A percentile compares a stretch with the other conserved stretches of the same genome.
Evolutionary conservation across 2,329 filamentous ascomycete species (phyloP).

Genomic region (Aspergillus carbonarius): DNA sequence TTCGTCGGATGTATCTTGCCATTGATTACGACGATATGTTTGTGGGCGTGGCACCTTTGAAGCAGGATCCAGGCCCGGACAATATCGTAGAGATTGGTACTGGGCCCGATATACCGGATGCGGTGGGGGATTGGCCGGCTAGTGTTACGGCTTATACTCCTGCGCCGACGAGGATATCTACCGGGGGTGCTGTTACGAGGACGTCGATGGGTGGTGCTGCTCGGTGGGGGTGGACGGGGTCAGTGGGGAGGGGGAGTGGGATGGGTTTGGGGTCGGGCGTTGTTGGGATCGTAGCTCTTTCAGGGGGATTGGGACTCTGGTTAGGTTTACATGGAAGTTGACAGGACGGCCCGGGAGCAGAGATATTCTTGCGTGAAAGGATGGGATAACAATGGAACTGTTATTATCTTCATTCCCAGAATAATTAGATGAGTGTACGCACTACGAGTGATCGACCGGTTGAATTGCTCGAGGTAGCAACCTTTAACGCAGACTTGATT

Average conservation of each 20-base stretch:
- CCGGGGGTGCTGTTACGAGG: neutral
- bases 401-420: too few relatives aligned
- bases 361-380: too few relatives aligned
- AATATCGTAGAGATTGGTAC: slow-evolving; percentile 6
- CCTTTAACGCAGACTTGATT: too few relatives aligned
- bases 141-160: slow-evolving; percentile 6
- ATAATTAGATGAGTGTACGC: too few relatives aligned
- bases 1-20: slow-evolving; percentile 4
- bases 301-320: too few relatives aligned
- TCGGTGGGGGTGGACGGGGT: neutral
- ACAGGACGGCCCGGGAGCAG: too few relatives aligned
- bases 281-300: too few relatives aligned
- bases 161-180: neutral
- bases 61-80: neutral
- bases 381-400: too few relatives aligned
- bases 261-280: too few relatives aligned
- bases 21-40: slow-evolving; percentile 7
- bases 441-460: too few relatives aligned
- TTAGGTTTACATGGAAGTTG: too few relatives aligned
- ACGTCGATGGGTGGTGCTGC: slow-evolving; percentile 4
- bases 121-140: slow-evolving; percentile 4
- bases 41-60: neutral
- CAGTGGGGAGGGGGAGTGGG: neutral
- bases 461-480: too few relatives aligned
- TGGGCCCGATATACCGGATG: slow-evolving; percentile 2